Percentiles rank a stretch among this genome's conserved stretches.
These are phyloP conservation scores for Fraxinus floribunda DNA, from an alignment of 305 asterid genomes.

Conservation along the genomic window DNA sequence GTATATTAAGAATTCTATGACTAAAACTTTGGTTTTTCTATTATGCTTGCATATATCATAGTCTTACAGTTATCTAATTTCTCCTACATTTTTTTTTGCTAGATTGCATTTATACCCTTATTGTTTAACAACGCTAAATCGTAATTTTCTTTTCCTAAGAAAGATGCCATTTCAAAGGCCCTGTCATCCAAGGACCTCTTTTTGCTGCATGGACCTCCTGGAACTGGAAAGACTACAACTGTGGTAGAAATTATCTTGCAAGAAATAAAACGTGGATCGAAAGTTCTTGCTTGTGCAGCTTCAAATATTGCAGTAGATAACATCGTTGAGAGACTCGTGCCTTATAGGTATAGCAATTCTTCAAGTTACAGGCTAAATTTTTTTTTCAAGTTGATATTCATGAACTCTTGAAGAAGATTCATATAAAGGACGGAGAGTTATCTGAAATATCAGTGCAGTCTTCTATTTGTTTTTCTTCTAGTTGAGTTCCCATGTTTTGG, in stretches of 20 bases:
- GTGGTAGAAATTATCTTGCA: slow-evolving; percentile 92
- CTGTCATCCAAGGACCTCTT: slow-evolving; percentile 89
- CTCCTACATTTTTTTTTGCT: slow-evolving; percentile 18
- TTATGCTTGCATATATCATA: background rate
- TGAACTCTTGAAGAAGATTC: slow-evolving; percentile 4
- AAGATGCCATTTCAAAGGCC: slow-evolving; percentile 88
- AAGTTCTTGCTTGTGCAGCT: slow-evolving; percentile 95
- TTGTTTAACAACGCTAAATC: slow-evolving; percentile 30
- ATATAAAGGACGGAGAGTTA: slow-evolving; percentile 6
- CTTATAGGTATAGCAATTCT: slow-evolving; percentile 60
- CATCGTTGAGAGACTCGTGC: slow-evolving; percentile 94
- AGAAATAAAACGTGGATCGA: slow-evolving; percentile 93
- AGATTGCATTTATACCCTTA: slow-evolving; percentile 8
- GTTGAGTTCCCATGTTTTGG: background rate
- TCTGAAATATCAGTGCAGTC: background rate
- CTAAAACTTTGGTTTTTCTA: slow-evolving; percentile 9
- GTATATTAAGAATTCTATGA: background rate
- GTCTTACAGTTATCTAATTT: background rate
- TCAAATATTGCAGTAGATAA: slow-evolving; percentile 99
- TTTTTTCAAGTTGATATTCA: slow-evolving; percentile 9
- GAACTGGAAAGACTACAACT: slow-evolving; percentile 98
- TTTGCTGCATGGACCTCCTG: slow-evolving; percentile 99
- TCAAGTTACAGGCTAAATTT: slow-evolving; percentile 12
- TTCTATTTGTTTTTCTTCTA: slow-evolving; percentile 8
- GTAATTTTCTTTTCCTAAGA: slow-evolving; percentile 42